Percentiles rank a stretch among this genome's conserved stretches.
Evolutionary conservation across 2,329 filamentous ascomycete species (phyloP).

Genomic region (Metarhizium robertsii): DNA sequence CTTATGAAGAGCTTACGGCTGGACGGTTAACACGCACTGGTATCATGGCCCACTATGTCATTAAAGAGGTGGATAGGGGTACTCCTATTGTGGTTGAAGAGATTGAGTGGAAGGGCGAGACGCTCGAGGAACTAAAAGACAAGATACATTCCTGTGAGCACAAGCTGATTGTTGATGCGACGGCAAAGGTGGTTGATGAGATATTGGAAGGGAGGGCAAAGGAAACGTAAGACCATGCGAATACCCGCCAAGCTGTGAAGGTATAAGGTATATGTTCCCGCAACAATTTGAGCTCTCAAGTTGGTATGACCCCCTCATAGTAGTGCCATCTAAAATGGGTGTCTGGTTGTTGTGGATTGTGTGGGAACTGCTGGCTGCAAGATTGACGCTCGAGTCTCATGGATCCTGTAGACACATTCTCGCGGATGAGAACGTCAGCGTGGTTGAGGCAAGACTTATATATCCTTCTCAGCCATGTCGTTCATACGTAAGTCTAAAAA

Average conservation of each 20-base stretch:
- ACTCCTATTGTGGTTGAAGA: conserved; percentile 44
- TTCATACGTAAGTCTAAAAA: background rate
- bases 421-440: too few species aligned
- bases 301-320: too few species aligned
- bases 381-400: too few species aligned
- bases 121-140: conserved; percentile 55
- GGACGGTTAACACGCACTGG: conserved; percentile 63
- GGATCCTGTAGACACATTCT: too few species aligned
- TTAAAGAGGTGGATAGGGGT: conserved; percentile 71
- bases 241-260: background rate
- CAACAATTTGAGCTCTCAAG: background rate
- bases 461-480: background rate
- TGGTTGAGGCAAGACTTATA: background rate
- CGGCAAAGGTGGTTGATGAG: conserved; percentile 36
- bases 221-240: background rate
- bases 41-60: conserved; percentile 85
- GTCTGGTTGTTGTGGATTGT: too few species aligned
- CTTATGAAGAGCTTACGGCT: conserved; percentile 60
- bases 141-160: conserved; percentile 73
- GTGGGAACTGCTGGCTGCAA: too few species aligned
- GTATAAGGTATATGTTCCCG: background rate
- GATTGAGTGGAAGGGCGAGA: conserved; percentile 55
- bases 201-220: conserved; percentile 16
- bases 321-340: too few species aligned
- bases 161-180: conserved; percentile 68